Percentiles rank a stretch among this genome's conserved stretches.
Evolutionary conservation across 2,329 filamentous ascomycete species (phyloP).

Genomic region (Phialophora expanda): DNA sequence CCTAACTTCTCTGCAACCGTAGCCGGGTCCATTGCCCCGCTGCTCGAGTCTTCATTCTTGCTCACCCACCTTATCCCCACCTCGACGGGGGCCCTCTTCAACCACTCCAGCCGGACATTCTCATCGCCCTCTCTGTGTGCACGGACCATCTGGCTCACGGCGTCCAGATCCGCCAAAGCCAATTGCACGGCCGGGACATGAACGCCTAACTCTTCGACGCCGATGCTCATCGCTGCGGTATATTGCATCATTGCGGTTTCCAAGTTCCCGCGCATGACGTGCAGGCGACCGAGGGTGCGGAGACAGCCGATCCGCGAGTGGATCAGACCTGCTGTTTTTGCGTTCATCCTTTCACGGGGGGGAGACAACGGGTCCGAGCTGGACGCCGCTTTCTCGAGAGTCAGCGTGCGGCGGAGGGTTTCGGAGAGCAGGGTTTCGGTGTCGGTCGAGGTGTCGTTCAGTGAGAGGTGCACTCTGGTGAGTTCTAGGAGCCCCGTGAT

Average conservation of each 20-base stretch:
- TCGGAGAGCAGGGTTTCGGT: slow-evolving; percentile 20
- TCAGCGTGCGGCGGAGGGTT: slow-evolving; percentile 17
- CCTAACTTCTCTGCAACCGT: not conserved
- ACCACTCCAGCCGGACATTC: not conserved
- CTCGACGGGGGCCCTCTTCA: not conserved
- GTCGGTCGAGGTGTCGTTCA: not conserved
- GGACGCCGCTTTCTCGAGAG: slow-evolving; percentile 1
- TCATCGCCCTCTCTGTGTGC: not conserved
- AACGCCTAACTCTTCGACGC: slow-evolving; percentile 20
- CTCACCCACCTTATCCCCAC: not conserved
- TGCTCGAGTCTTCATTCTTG: not conserved
- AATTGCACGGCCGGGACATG: slow-evolving; percentile 21
- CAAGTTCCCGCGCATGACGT: slow-evolving; percentile 18
- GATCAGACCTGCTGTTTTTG: slow-evolving; percentile 2
- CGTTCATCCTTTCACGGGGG: not conserved
- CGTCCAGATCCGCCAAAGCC: slow-evolving; percentile 22
- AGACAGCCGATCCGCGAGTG: slow-evolving; percentile 25
- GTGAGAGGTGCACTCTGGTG: slow-evolving; percentile 17
- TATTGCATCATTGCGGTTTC: slow-evolving; percentile 25
- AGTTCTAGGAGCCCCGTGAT: slow-evolving; percentile 28
- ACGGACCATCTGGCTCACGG: slow-evolving; percentile 9
- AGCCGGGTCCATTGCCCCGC: not conserved
- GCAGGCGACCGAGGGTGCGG: slow-evolving; percentile 24
- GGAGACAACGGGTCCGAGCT: not conserved
- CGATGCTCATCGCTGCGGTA: slow-evolving; percentile 16